Conservation (phyloP, 2,329 filamentous ascomycete species). For the Curvularia spicifera region DNA sequence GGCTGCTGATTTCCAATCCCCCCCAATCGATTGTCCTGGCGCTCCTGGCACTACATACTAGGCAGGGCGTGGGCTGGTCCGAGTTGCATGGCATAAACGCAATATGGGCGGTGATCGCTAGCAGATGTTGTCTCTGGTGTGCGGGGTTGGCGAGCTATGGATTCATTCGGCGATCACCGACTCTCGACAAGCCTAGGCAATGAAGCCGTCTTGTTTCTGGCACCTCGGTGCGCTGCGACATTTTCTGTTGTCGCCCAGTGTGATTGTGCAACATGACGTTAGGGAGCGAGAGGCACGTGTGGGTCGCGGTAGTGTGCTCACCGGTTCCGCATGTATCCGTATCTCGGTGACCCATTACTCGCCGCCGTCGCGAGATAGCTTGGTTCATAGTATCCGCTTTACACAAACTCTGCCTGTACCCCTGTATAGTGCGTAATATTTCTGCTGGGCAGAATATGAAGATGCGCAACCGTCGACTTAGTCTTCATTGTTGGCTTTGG, state of each 20-base stretch:
- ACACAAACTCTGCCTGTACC: neutral
- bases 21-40: neutral
- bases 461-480: neutral
- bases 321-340: neutral
- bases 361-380: neutral
- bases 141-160: slow-evolving; percentile 7
- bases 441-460: neutral
- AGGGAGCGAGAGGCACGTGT: neutral
- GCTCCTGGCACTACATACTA: neutral
- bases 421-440: neutral
- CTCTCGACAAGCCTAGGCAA: neutral
- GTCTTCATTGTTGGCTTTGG: neutral
- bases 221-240: slow-evolving; percentile 2
- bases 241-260: neutral
- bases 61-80: neutral
- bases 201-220: neutral
- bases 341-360: neutral
- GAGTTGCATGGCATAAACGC: neutral
- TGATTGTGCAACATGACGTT: slow-evolving; percentile 1
- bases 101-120: slow-evolving; percentile 7
- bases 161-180: neutral
- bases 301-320: neutral
- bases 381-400: neutral
- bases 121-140: neutral
- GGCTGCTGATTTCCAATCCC: neutral